A percentile compares a stretch with the other conserved stretches of the same genome.
phyloP scores from a whole-genome alignment of 257 asterid genomes.

The Osmanthus fragrans region DNA sequence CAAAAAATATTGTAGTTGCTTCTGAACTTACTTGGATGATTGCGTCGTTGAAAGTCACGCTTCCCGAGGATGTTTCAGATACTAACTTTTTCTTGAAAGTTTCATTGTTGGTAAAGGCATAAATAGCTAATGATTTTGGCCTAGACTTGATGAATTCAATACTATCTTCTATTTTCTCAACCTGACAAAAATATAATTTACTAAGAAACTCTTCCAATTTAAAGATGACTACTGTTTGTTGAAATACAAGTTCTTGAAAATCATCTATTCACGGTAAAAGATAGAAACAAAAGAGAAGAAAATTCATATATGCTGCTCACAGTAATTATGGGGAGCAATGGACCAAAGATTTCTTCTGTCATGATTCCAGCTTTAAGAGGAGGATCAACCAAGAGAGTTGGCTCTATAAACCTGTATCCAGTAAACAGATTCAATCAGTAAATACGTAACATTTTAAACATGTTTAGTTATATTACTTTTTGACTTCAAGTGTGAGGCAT shows the following conservation, averaged over 20 bases:
- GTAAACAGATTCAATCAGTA: not conserved
- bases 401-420: constrained; percentile 60
- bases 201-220: not conserved
- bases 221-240: not conserved
- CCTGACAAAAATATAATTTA: constrained; percentile 33
- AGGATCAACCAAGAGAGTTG: constrained; percentile 76
- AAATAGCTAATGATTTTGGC: constrained; percentile 64
- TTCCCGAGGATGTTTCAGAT: constrained; percentile 64
- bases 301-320: constrained; percentile 34
- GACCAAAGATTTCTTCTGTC: constrained; percentile 84
- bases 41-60: constrained; percentile 69
- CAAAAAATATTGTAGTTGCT: not conserved
- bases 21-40: constrained; percentile 60
- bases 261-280: not conserved
- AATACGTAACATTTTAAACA: not conserved
- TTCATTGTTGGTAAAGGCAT: constrained; percentile 66
- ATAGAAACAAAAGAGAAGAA: not conserved
- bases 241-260: not conserved
- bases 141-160: constrained; percentile 55
- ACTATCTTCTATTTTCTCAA: constrained; percentile 72
- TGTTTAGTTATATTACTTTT: not conserved
- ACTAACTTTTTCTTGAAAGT: constrained; percentile 41
- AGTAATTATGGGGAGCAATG: constrained; percentile 74
- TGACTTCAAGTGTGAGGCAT: not conserved
- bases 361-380: constrained; percentile 63